phyloP scores from a whole-genome alignment of 768 basidiomycete genomes.

The Piloderma croceum region DNA sequence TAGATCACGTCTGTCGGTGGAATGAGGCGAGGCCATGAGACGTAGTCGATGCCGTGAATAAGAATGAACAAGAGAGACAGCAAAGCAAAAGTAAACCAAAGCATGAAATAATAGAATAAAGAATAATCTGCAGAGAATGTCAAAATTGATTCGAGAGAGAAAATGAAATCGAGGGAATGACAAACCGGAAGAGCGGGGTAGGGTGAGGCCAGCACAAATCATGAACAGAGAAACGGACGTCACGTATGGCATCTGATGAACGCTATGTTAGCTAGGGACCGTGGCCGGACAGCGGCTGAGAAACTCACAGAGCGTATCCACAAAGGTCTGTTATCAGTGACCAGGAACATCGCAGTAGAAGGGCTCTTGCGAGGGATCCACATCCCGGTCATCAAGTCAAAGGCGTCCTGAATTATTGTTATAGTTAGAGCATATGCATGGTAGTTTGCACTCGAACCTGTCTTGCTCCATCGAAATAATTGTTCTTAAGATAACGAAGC shows the following conservation, averaged over 20 bases:
- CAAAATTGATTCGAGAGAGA: constrained; percentile 7
- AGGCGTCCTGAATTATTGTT: constrained; percentile 65
- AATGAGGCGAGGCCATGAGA: constrained; percentile 87
- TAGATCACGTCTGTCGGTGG: constrained; percentile 69
- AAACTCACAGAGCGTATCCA: constrained; percentile 74
- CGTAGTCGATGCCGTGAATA: constrained; percentile 88
- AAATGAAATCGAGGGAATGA: constrained; percentile 1
- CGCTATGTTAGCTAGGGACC: constrained; percentile 1
- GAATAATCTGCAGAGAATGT: constrained; percentile 61
- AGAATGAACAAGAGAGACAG: constrained; percentile 67
- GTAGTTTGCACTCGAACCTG: constrained; percentile 45
- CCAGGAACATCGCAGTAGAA: constrained; percentile 60
- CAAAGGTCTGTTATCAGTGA: constrained; percentile 78
- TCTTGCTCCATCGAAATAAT: constrained; percentile 90
- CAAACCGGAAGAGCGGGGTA: constrained; percentile 85
- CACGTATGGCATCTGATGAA: constrained; percentile 71
- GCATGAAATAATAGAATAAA: constrained; percentile 73
- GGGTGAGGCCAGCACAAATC: constrained; percentile 78
- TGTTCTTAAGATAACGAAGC: constrained; percentile 89
- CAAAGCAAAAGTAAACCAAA: constrained; percentile 68
- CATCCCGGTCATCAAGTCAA: constrained; percentile 86
- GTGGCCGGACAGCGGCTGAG: not conserved
- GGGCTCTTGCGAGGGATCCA: constrained; percentile 84
- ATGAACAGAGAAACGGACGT: constrained; percentile 80
- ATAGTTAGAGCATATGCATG: constrained; percentile 1